A percentile compares a stretch with the other conserved stretches of the same genome.
Conservation (phyloP, 177 flowering plant genomes). For the Telopea speciosissima region DNA sequence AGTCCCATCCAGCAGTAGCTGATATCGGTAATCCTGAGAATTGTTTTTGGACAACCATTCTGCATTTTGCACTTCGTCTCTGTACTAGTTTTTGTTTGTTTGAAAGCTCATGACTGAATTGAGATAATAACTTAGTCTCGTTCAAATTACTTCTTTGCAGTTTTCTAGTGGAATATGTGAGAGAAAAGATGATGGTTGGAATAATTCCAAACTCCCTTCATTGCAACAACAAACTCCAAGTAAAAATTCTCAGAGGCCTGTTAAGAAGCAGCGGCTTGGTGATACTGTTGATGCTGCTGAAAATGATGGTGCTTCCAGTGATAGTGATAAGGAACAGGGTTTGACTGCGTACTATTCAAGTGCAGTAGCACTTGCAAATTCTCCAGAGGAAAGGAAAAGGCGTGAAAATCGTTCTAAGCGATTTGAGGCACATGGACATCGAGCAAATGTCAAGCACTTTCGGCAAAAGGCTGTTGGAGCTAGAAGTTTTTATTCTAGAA, state of each 20-base stretch:
- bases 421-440: conserved; percentile 67
- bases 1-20: too few species aligned
- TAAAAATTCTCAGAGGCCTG: conserved; percentile 43
- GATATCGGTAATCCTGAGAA: background rate
- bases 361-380: conserved; percentile 58
- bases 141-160: conserved; percentile 36
- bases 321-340: conserved; percentile 81
- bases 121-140: background rate
- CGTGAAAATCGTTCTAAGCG: conserved; percentile 89
- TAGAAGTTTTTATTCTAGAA: conserved; percentile 48
- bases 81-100: background rate
- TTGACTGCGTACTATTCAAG: conserved; percentile 65
- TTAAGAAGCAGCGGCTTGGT: conserved; percentile 65
- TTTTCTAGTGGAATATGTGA: conserved; percentile 34
- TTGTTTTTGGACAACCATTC: background rate
- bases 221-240: conserved; percentile 35
- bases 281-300: conserved; percentile 39
- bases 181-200: conserved; percentile 35
- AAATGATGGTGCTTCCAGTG: conserved; percentile 75
- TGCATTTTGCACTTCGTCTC: background rate
- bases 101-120: background rate
- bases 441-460: conserved; percentile 33
- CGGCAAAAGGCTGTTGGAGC: conserved; percentile 44
- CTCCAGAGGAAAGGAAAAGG: conserved; percentile 84
- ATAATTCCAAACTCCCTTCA: conserved; percentile 27